Conservation (phyloP, 2,329 filamentous ascomycete genomes). For the Massarina eburnea region DNA sequence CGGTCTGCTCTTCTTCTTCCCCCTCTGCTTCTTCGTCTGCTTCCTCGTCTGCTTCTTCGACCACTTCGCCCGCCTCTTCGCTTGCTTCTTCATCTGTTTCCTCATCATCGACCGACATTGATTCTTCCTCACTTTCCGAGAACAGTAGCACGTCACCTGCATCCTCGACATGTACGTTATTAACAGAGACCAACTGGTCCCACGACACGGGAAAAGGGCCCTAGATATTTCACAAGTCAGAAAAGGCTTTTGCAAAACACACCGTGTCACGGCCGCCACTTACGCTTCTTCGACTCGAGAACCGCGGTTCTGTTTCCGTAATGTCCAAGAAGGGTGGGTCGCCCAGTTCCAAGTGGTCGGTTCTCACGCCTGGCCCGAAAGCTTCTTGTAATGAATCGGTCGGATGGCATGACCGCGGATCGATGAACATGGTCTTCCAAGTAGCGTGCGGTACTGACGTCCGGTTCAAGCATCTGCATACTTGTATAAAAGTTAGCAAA, state of each 20-base stretch:
- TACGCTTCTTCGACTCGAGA: not conserved
- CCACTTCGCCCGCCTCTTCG: no score
- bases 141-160: constrained; percentile 1
- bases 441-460: constrained; percentile 21
- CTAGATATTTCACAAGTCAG: not conserved
- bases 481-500: not conserved
- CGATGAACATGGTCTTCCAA: constrained; percentile 34
- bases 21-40: constrained; percentile 3
- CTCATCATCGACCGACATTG: no score
- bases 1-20: not conserved
- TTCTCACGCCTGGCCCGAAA: constrained; percentile 4
- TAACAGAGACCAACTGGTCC: not conserved
- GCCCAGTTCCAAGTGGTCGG: not conserved
- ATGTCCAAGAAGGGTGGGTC: constrained; percentile 14
- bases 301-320: not conserved
- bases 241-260: not conserved
- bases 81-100: not conserved
- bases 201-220: not conserved
- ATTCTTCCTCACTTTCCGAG: not conserved
- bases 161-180: not conserved
- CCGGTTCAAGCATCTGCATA: constrained; percentile 16
- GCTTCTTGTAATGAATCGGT: constrained; percentile 9
- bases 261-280: not conserved
- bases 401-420: constrained; percentile 25
- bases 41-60: not conserved